Percentiles rank a stretch among this genome's conserved stretches.
phyloP scores from a whole-genome alignment of 192 early-diverging fungal species.

The Coemansia sp. region DNA sequence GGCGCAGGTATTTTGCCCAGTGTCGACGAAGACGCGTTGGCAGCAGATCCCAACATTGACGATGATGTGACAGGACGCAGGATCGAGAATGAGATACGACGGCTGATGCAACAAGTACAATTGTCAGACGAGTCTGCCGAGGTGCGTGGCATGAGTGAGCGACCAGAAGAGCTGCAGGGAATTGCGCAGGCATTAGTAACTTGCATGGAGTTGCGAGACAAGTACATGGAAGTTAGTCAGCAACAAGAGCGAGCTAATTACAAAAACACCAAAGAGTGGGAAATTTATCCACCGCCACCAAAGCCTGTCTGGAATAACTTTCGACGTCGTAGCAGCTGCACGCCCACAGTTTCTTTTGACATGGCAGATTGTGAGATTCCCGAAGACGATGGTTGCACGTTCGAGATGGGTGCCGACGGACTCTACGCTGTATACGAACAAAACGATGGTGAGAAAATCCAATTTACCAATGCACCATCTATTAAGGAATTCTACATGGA shows the following conservation, averaged over 20 bases:
- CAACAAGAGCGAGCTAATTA: constrained; percentile 79
- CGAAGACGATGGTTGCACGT: constrained; percentile 24
- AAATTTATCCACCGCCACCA: constrained; percentile 73
- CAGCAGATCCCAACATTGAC: not conserved
- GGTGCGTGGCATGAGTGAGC: constrained; percentile 29
- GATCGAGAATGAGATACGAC: constrained; percentile 33
- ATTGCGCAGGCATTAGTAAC: constrained; percentile 55
- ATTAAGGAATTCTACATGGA: constrained; percentile 86
- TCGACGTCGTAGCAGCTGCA: too few relatives aligned
- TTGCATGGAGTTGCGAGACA: constrained; percentile 75
- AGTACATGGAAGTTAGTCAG: constrained; percentile 74
- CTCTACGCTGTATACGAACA: constrained; percentile 60
- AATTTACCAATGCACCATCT: constrained; percentile 60
- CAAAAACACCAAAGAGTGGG: constrained; percentile 72
- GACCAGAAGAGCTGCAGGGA: constrained; percentile 21
- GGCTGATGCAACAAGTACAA: constrained; percentile 25
- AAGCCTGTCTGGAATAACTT: too few relatives aligned
- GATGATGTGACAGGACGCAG: constrained; percentile 18
- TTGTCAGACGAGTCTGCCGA: constrained; percentile 14
- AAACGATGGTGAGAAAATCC: constrained; percentile 8
- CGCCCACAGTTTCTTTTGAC: not conserved
- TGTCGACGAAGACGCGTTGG: not conserved
- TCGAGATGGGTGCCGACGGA: constrained; percentile 60
- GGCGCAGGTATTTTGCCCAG: not conserved
- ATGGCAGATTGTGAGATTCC: constrained; percentile 18